Evolutionary conservation across 495 filamentous ascomycete genomes (phyloP), one percentile per base, ranked within the genome.

Genomic region (Peziza echinospora): DNA sequence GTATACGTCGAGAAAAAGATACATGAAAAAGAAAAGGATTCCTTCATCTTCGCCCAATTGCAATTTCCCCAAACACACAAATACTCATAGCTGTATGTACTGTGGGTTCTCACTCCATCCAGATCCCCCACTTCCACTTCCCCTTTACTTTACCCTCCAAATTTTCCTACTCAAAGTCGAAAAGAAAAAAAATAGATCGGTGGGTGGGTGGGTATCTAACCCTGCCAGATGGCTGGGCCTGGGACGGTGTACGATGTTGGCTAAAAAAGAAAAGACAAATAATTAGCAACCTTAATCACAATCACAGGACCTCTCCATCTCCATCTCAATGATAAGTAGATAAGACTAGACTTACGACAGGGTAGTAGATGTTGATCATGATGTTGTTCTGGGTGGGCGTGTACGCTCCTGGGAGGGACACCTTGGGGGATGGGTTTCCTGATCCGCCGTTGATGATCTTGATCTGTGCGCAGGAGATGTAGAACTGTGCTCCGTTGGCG

Each of bases 401-500:
- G 3, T 43, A 43, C 10, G 16, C 41, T 2, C 41, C 41, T 23
- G 41, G 41, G n/a, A 43, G 10, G n/a, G n/a, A 21, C 11, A 43
- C 21, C 41, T 11, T 19, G n/a, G 41, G 10, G 5, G n/a, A 4
- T 23, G 41, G 10, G 22, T 5, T 23, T 23, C 21, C 10, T 4
- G 16, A 17, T 3, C 2, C 21, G 16, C 41, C 41, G 21, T 51
- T 55, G 22, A 59, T 44, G 22, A 19, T 43, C 43, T 49, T 52
- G 40, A 61, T 44, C 43, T 61, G 58, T 10, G 47, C 48, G 39
- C 58, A 59, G 4, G 45, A 43, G 19, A 59, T 41, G 28, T 60
- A 60, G n/a, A 57, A 53, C 47, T 59, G 41, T 4, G 41, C 41
- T 4, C 21, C 41, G 11, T 19, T 23, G 16, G n/a, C 8, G 16